These are phyloP conservation scores for Colletotrichum viniferum DNA, from an alignment of 2,329 filamentous ascomycete genomes.

Conservation along the genomic window DNA sequence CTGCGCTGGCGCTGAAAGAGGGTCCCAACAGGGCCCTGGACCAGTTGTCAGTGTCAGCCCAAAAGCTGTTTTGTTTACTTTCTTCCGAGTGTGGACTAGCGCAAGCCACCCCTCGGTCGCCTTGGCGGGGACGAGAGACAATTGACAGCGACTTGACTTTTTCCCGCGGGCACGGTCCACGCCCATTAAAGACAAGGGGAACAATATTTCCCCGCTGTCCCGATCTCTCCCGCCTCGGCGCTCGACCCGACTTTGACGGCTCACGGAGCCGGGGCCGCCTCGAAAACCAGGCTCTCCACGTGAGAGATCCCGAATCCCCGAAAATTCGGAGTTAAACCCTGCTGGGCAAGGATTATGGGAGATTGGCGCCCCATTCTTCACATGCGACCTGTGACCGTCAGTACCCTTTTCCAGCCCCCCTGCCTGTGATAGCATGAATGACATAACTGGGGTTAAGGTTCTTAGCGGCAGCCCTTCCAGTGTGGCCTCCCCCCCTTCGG, in stretches of 20 bases:
- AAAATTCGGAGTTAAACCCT: neutral
- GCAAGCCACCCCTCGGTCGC: neutral
- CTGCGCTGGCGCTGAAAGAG: neutral
- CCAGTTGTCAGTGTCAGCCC: conserved; percentile 3
- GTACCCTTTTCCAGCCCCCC: neutral
- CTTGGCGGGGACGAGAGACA: neutral
- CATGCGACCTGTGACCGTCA: conserved; percentile 7
- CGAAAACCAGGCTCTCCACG: neutral
- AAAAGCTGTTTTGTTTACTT: conserved; percentile 21
- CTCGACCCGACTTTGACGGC: neutral
- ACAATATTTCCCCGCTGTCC: conserved; percentile 11
- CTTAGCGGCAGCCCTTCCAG: conserved; percentile 9
- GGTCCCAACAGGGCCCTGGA: neutral
- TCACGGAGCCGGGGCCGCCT: neutral
- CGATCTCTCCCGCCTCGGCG: neutral
- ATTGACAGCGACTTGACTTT: neutral
- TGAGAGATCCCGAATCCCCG: conserved; percentile 8
- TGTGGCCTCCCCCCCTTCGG: conserved; percentile 8
- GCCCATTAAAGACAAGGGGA: conserved; percentile 2
- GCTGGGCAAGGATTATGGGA: neutral
- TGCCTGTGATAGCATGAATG: conserved; percentile 17
- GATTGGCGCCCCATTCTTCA: neutral
- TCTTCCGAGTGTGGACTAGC: neutral
- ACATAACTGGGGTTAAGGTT: conserved; percentile 23
- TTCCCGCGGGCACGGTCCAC: neutral